A percentile compares a stretch with the other conserved stretches of the same genome.
Conservation (phyloP, 2,329 filamentous ascomycete species). For the Colletotrichum eremochloae region DNA sequence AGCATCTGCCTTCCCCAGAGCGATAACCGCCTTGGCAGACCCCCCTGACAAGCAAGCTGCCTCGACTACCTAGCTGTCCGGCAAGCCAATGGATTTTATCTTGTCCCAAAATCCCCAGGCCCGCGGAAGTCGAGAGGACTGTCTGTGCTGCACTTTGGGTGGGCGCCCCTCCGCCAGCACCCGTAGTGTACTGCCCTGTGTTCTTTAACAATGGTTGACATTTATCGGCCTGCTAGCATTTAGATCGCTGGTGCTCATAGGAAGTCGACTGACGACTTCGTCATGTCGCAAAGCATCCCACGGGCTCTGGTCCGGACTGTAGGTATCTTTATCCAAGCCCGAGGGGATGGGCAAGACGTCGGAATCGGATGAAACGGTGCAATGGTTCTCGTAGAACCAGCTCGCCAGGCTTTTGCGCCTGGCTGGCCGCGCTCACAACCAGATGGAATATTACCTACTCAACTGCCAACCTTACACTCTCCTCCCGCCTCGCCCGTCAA, state of each 20-base stretch:
- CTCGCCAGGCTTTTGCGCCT: background rate
- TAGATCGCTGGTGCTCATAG: background rate
- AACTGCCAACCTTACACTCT: background rate
- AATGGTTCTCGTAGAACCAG: background rate
- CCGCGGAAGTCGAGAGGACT: background rate
- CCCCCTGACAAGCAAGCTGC: slow-evolving; percentile 4
- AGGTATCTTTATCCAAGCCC: background rate
- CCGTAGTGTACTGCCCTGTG: background rate
- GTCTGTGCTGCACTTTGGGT: background rate
- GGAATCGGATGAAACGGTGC: slow-evolving; percentile 9
- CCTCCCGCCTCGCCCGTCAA: background rate
- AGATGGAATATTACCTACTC: background rate
- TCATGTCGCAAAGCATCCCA: background rate
- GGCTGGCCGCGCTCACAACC: background rate
- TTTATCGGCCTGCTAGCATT: background rate
- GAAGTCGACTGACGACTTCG: background rate
- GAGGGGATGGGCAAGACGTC: background rate
- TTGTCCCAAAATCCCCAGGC: background rate
- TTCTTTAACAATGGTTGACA: background rate
- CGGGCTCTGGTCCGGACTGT: background rate
- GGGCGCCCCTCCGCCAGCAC: background rate
- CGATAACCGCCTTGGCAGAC: slow-evolving; percentile 19
- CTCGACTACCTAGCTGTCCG: slow-evolving; percentile 5
- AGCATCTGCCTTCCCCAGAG: slow-evolving; percentile 16
- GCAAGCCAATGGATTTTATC: background rate